Percentiles rank a stretch among this genome's conserved stretches.
These are phyloP conservation scores for Tagetes patula DNA, from an alignment of 129 eudicot species.

Conservation along the genomic window DNA sequence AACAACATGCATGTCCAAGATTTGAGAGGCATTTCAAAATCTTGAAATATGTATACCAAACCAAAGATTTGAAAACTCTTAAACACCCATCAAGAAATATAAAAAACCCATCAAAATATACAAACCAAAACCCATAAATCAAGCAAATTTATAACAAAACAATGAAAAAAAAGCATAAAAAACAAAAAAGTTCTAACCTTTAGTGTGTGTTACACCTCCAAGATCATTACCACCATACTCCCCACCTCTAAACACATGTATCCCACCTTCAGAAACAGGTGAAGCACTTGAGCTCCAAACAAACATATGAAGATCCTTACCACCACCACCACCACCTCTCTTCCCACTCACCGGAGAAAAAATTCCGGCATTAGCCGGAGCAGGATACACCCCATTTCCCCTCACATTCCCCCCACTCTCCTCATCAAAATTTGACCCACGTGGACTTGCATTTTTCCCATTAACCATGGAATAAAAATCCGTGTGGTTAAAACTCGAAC, in stretches of 20 bases:
- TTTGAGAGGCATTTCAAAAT: too few relatives aligned
- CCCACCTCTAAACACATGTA: slow-evolving; percentile 75
- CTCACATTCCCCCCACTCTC: slow-evolving; percentile 46
- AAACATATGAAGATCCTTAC: slow-evolving; percentile 88
- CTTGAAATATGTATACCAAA: too few relatives aligned
- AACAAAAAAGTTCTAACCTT: slow-evolving; percentile 47
- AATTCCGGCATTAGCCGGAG: slow-evolving; percentile 65
- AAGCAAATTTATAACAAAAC: not conserved
- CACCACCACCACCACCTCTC: slow-evolving; percentile 58
- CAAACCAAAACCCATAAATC: not conserved
- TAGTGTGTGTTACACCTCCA: slow-evolving; percentile 56
- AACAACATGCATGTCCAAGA: too few relatives aligned
- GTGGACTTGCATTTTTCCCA: slow-evolving; percentile 66
- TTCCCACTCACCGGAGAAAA: slow-evolving; percentile 68
- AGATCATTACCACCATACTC: slow-evolving; percentile 70
- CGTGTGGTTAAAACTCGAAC: slow-evolving; percentile 72
- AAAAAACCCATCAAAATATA: not conserved
- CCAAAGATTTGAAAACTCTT: too few relatives aligned
- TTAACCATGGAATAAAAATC: slow-evolving; percentile 72
- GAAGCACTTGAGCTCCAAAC: slow-evolving; percentile 93
- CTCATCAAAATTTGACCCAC: slow-evolving; percentile 76
- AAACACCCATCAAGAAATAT: not conserved
- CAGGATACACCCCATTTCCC: slow-evolving; percentile 65
- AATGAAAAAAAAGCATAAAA: not conserved
- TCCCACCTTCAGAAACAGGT: slow-evolving; percentile 84